Percentiles rank a stretch among this genome's conserved stretches.
Evolutionary conservation across 805 yeast genomes (phyloP).

Genomic region (Wickerhamiella spandovensis): DNA sequence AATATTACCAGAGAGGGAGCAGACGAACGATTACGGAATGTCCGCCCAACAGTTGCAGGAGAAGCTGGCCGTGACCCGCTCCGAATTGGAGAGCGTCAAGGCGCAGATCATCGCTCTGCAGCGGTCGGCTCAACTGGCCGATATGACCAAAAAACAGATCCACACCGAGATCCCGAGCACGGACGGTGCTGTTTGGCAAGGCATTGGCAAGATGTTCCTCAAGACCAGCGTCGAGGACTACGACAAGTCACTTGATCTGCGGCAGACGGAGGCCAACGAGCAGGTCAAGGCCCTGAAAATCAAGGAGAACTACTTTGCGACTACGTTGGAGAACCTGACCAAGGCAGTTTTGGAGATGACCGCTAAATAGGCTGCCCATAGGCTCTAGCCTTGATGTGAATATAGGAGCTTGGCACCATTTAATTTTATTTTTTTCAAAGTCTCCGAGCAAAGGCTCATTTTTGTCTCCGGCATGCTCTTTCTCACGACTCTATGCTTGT

Average conservation of each 20-base stretch:
- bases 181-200: slow-evolving; percentile 58
- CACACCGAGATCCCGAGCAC: slow-evolving; percentile 25
- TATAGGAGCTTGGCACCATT: too few relatives aligned
- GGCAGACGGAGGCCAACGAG: slow-evolving; percentile 43
- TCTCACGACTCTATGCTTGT: too few relatives aligned
- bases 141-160: slow-evolving; percentile 45
- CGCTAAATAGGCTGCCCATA: not conserved
- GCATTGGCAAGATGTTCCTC: slow-evolving; percentile 58
- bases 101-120: slow-evolving; percentile 37
- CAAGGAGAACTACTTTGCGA: slow-evolving; percentile 59
- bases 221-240: slow-evolving; percentile 34
- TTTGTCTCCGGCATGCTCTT: too few relatives aligned
- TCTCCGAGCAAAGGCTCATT: too few relatives aligned
- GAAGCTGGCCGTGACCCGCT: slow-evolving; percentile 44
- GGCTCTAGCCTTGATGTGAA: too few relatives aligned
- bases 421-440: too few relatives aligned
- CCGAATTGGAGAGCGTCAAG: slow-evolving; percentile 43
- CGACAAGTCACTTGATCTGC: slow-evolving; percentile 34
- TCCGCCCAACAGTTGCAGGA: slow-evolving; percentile 42
- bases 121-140: slow-evolving; percentile 40
- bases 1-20: too few relatives aligned
- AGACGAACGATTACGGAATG: not conserved
- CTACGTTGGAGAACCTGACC: slow-evolving; percentile 62
- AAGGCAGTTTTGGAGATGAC: slow-evolving; percentile 42
- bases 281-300: slow-evolving; percentile 47